These are phyloP conservation scores for Aegilops bicornis DNA, from an alignment of 176 grass and related monocot species.

Conservation along the genomic window DNA sequence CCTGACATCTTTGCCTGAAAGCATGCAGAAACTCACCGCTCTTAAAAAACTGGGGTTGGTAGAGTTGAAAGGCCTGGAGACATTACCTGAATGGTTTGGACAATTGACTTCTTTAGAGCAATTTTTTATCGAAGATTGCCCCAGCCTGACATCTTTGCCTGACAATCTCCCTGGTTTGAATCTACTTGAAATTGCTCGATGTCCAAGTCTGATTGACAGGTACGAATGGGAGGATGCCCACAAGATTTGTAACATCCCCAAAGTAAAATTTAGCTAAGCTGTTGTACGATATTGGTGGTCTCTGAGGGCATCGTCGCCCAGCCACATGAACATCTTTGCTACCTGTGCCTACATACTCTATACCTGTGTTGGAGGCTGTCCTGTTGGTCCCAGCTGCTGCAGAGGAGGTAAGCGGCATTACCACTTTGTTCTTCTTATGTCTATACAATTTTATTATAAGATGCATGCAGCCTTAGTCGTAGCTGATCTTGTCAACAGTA, in stretches of 20 bases:
- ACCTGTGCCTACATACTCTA: too few species aligned
- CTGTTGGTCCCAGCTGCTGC: neutral
- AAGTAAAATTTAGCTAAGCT: neutral
- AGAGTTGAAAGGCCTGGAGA: too few species aligned
- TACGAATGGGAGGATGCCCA: neutral
- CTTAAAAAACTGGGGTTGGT: too few species aligned
- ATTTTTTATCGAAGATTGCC: accelerated
- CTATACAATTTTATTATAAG: neutral
- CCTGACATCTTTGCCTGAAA: too few species aligned
- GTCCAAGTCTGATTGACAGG: neutral
- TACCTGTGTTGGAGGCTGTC: too few species aligned
- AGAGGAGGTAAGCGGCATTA: neutral
- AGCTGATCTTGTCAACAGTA: neutral
- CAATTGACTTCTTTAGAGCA: neutral
- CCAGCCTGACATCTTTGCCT: too few species aligned
- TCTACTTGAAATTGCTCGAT: accelerated
- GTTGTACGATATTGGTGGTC: neutral
- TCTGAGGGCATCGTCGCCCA: too few species aligned
- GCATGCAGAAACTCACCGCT: too few species aligned
- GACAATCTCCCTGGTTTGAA: neutral
- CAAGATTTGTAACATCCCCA: neutral
- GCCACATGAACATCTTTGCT: too few species aligned
- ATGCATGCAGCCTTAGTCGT: too few species aligned
- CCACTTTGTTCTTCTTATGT: neutral
- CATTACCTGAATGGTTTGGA: neutral